phyloP scores from a whole-genome alignment of 495 filamentous ascomycete species.

The Hypoxylon subgilvum region DNA sequence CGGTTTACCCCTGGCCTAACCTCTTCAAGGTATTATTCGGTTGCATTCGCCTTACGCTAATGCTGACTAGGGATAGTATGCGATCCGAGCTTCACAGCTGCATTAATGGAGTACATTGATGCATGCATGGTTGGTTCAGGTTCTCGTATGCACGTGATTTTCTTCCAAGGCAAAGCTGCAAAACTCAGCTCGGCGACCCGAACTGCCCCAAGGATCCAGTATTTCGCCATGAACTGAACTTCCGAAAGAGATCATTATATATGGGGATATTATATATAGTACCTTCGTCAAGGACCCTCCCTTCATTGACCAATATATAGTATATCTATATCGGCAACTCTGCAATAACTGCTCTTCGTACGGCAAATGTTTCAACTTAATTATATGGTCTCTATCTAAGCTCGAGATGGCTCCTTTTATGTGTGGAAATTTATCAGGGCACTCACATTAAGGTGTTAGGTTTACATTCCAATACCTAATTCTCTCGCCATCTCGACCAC shows the following conservation, averaged over 20 bases:
- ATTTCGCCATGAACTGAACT: too few relatives aligned
- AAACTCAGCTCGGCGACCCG: slow-evolving; percentile 14
- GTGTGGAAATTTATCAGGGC: slow-evolving; percentile 1
- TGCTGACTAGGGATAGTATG: slow-evolving; percentile 14
- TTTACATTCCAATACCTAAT: background rate
- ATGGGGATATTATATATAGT: background rate
- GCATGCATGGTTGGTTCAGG: too few relatives aligned
- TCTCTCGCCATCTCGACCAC: too few relatives aligned
- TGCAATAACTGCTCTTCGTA: background rate
- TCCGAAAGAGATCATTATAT: too few relatives aligned
- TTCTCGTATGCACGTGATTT: slow-evolving; percentile 16
- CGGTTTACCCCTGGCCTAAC: slow-evolving; percentile 36
- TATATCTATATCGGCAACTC: background rate
- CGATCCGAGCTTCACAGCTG: slow-evolving; percentile 27
- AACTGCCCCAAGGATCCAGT: too few relatives aligned
- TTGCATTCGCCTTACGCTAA: slow-evolving; percentile 28
- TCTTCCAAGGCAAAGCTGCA: too few relatives aligned
- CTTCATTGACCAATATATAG: slow-evolving; percentile 2
- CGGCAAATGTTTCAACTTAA: slow-evolving; percentile 17
- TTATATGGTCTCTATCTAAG: background rate
- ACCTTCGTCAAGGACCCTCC: slow-evolving; percentile 1
- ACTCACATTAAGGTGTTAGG: slow-evolving; percentile 25
- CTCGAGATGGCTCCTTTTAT: background rate
- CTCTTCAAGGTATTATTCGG: slow-evolving; percentile 11
- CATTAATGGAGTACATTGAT: too few relatives aligned